Conservation (phyloP, 768 basidiomycete genomes). For the Serendipita indica region DNA sequence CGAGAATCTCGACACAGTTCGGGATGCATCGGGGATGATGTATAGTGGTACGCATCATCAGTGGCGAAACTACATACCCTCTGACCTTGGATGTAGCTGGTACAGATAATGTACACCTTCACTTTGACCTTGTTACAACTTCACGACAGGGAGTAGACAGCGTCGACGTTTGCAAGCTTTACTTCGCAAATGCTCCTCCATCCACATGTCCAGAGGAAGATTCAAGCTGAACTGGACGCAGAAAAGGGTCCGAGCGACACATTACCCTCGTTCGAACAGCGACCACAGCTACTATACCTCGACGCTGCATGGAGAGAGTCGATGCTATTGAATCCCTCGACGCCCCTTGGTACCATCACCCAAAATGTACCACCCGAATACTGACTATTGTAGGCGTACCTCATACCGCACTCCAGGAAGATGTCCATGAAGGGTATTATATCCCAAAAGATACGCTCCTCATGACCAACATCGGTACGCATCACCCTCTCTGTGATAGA, state of each 20-base stretch:
- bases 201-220: slow-evolving; percentile 16
- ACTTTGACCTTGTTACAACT: background rate
- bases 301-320: slow-evolving; percentile 10
- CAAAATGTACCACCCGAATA: background rate
- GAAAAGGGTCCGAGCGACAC: slow-evolving; percentile 10
- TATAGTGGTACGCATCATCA: background rate
- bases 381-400: background rate
- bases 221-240: slow-evolving; percentile 17
- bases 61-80: background rate
- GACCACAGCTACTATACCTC: slow-evolving; percentile 15
- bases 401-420: background rate
- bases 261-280: slow-evolving; percentile 15
- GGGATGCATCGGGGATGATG: slow-evolving; percentile 1
- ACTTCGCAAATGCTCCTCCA: slow-evolving; percentile 16
- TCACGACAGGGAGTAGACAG: slow-evolving; percentile 10
- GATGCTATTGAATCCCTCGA: background rate
- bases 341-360: background rate
- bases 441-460: slow-evolving; percentile 15
- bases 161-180: slow-evolving; percentile 16
- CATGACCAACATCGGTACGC: slow-evolving; percentile 6
- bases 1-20: background rate
- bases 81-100: background rate
- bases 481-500: background rate
- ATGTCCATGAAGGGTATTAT: slow-evolving; percentile 11
- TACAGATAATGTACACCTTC: background rate